Evolutionary conservation across 1,284 basidiomycete genomes (phyloP).

Genomic region (Ustilago hordei): DNA sequence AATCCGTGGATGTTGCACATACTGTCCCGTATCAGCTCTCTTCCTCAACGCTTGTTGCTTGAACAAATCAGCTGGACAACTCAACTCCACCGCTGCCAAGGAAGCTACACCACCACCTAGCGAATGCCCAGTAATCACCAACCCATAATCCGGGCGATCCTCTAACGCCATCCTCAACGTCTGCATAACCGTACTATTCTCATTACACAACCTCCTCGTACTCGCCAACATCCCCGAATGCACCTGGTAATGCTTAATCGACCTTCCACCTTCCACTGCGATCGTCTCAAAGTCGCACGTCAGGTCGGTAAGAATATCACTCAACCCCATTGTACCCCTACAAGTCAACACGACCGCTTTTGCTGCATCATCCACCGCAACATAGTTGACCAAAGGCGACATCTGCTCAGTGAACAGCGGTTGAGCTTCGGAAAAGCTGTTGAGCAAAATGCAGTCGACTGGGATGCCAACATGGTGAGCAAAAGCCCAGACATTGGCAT

Average conservation of each 20-base stretch:
- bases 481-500: conserved; percentile 71
- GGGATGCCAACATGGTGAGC: conserved; percentile 72
- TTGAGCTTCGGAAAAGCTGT: conserved; percentile 70
- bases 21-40: conserved; percentile 10
- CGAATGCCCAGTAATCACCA: conserved; percentile 72
- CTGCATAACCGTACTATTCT: conserved; percentile 71
- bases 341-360: conserved; percentile 72
- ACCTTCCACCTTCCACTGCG: conserved; percentile 70
- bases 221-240: conserved; percentile 73
- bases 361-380: conserved; percentile 72
- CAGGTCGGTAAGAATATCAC: conserved; percentile 73
- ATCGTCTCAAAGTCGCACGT: conserved; percentile 72
- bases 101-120: conserved; percentile 73
- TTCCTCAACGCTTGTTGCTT: conserved; percentile 48
- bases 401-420: conserved; percentile 62
- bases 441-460: conserved; percentile 72
- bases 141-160: conserved; percentile 71
- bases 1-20: conserved; percentile 68
- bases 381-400: conserved; percentile 71
- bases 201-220: conserved; percentile 70
- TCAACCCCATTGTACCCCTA: conserved; percentile 72
- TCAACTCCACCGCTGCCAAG: conserved; percentile 69
- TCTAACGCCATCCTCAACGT: conserved; percentile 71
- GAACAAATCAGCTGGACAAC: conserved; percentile 67
- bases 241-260: conserved; percentile 70